Evolutionary conservation across 2,329 filamentous ascomycete species (phyloP).

Genomic region (Dactylellina drechsleri): DNA sequence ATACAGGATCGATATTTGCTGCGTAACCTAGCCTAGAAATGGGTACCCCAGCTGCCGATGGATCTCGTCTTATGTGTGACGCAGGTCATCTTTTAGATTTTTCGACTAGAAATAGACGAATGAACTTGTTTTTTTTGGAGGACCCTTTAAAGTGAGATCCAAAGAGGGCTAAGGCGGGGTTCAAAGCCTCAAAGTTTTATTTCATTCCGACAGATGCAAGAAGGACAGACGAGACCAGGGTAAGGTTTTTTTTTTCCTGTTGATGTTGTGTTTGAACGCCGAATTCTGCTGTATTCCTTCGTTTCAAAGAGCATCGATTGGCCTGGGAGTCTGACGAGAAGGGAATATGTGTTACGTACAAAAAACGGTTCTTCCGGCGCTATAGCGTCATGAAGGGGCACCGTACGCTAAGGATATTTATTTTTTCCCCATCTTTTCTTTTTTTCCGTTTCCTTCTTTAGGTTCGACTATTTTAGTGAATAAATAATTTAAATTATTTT

Average conservation of each 20-base stretch:
- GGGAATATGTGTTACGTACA: conserved; percentile 52
- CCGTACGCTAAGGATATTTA: conserved; percentile 23
- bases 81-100: conserved; percentile 36
- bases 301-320: conserved; percentile 50
- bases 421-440: neutral
- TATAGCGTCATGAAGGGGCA: conserved; percentile 55
- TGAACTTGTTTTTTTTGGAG: conserved; percentile 5
- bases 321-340: conserved; percentile 29
- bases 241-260: conserved; percentile 29
- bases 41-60: conserved; percentile 27
- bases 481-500: neutral
- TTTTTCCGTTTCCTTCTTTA: neutral
- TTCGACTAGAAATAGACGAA: conserved; percentile 24
- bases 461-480: too few species aligned
- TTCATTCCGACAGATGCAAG: conserved; percentile 35
- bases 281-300: conserved; percentile 24
- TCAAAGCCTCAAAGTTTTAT: conserved; percentile 26
- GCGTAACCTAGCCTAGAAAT: conserved; percentile 39
- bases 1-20: conserved; percentile 1
- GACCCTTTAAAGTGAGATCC: conserved; percentile 26
- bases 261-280: conserved; percentile 10
- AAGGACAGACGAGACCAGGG: conserved; percentile 8
- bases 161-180: conserved; percentile 9
- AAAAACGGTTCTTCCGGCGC: conserved; percentile 55
- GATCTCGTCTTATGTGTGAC: conserved; percentile 38